These are phyloP conservation scores for Tetrahymena malaccensis DNA, from an alignment of 73 alveolate species.

Conservation along the genomic window DNA sequence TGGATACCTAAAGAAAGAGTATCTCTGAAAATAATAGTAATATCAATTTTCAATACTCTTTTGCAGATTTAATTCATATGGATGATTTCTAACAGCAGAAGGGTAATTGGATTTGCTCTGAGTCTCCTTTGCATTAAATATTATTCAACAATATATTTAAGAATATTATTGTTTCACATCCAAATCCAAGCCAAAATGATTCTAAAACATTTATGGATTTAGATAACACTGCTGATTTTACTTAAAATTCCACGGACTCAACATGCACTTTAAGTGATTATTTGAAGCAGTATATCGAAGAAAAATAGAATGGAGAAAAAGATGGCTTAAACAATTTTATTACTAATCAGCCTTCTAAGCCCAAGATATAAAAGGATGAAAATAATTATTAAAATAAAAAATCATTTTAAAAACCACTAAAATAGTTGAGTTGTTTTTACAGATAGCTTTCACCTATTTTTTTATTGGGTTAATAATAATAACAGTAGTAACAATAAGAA, in stretches of 20 bases:
- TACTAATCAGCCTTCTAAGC: background rate
- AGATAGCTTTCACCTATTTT: background rate
- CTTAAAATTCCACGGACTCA: background rate
- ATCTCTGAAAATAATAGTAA: background rate
- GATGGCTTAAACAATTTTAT: background rate
- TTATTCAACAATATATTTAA: background rate
- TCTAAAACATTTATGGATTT: background rate
- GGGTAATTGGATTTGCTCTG: background rate
- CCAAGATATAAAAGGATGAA: background rate
- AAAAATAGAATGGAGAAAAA: background rate
- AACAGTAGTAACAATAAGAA: background rate
- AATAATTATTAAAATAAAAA: background rate
- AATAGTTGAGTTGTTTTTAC: background rate
- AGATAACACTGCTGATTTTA: background rate
- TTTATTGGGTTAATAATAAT: background rate
- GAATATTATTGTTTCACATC: background rate
- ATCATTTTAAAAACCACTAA: background rate
- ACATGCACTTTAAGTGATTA: background rate
- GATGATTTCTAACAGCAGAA: background rate
- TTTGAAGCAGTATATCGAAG: background rate
- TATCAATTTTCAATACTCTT: background rate
- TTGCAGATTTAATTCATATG: background rate
- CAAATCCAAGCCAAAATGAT: background rate
- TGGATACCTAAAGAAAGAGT: background rate
- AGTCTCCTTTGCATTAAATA: background rate